phyloP scores from a whole-genome alignment of 2,329 filamentous ascomycete genomes.

The Knufia fluminis region DNA sequence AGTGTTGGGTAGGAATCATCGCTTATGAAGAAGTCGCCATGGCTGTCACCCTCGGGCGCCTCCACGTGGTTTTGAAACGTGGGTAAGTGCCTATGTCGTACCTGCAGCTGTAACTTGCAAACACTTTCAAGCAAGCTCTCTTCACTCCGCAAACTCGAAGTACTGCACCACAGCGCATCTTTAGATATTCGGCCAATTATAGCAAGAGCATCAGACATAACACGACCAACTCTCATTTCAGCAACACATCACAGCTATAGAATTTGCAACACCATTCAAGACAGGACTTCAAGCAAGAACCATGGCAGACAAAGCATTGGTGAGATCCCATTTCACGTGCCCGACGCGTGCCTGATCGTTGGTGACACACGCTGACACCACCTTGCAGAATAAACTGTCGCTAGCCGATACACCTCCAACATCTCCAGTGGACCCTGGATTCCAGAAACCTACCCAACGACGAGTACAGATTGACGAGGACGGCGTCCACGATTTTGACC shows the following conservation, averaged over 20 bases:
- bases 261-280: background rate
- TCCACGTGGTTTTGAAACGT: no score
- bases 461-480: conserved; percentile 6
- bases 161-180: background rate
- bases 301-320: background rate
- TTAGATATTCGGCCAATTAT: background rate
- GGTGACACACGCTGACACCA: conserved; percentile 3
- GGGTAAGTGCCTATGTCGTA: background rate
- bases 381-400: conserved; percentile 1
- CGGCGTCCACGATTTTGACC: conserved; percentile 8
- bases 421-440: background rate
- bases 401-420: conserved; percentile 7
- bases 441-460: background rate
- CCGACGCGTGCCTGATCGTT: background rate
- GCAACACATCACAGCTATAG: background rate
- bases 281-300: background rate
- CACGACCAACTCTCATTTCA: background rate
- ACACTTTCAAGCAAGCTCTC: background rate
- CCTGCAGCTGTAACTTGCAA: background rate
- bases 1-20: background rate
- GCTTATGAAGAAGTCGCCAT: background rate
- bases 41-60: background rate
- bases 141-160: background rate
- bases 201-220: background rate
- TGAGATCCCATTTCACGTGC: conserved; percentile 1